Conservation (phyloP, 768 basidiomycete species). For the Boletus vinaceobasis region DNA sequence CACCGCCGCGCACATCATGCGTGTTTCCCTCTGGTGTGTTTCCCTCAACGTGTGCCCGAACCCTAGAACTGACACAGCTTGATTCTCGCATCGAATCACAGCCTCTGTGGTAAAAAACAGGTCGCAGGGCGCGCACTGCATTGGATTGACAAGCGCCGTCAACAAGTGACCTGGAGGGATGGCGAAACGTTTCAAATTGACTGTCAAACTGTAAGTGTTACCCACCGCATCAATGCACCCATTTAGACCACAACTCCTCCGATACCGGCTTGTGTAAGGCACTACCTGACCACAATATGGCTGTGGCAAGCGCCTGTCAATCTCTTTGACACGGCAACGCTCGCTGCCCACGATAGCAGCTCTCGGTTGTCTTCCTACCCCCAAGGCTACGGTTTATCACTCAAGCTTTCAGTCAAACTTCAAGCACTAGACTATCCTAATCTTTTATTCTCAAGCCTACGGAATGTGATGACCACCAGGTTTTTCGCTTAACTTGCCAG, state of each 20-base stretch:
- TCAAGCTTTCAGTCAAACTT: not conserved
- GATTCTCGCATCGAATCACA: not conserved
- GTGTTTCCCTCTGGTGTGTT: constrained; percentile 14
- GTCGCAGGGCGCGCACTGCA: constrained; percentile 7
- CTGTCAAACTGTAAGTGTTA: too few species aligned
- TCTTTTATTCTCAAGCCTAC: not conserved
- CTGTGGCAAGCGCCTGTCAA: too few species aligned
- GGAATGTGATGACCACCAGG: constrained; percentile 1
- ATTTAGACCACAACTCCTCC: too few species aligned
- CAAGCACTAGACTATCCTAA: not conserved
- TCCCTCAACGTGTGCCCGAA: constrained; percentile 16
- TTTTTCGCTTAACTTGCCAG: constrained; percentile 13
- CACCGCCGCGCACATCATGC: constrained; percentile 22
- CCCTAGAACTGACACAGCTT: constrained; percentile 11
- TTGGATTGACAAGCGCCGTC: not conserved
- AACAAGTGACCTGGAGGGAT: too few species aligned
- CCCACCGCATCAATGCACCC: too few species aligned
- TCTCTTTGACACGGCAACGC: not conserved
- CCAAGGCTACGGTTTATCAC: not conserved
- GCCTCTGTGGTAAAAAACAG: not conserved
- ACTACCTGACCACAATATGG: too few species aligned
- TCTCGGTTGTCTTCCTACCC: too few species aligned
- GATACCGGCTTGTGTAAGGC: too few species aligned
- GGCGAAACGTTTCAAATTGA: too few species aligned
- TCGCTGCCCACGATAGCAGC: too few species aligned